A percentile compares a stretch with the other conserved stretches of the same genome.
phyloP scores from a whole-genome alignment of 495 filamentous ascomycete species.

The Venustampulla echinocandica region DNA sequence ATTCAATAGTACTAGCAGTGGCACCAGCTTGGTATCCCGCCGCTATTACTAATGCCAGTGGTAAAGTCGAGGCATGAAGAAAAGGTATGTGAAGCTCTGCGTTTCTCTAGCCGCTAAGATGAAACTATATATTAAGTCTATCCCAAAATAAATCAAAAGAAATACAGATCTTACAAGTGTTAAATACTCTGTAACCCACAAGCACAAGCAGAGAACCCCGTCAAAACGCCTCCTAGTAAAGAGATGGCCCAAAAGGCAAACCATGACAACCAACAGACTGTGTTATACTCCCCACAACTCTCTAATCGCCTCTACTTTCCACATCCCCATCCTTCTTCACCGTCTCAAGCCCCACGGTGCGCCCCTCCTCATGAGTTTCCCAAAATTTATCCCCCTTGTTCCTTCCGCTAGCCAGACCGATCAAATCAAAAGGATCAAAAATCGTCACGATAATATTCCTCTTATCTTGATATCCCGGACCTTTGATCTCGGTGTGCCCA shows the following conservation, averaged over 20 bases:
- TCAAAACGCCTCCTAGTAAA: too few relatives aligned
- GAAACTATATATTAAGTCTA: not conserved
- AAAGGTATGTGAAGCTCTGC: too few relatives aligned
- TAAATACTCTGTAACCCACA: too few relatives aligned
- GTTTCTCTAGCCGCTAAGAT: too few relatives aligned
- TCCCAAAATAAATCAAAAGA: not conserved
- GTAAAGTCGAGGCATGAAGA: too few relatives aligned
- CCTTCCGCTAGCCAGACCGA: slow-evolving; percentile 44
- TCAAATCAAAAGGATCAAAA: slow-evolving; percentile 59
- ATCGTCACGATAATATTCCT: slow-evolving; percentile 45
- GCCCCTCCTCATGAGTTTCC: slow-evolving; percentile 17
- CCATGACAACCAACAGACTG: too few relatives aligned
- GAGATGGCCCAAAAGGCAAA: too few relatives aligned
- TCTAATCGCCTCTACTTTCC: not conserved
- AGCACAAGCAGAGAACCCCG: too few relatives aligned
- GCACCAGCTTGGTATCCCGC: too few relatives aligned
- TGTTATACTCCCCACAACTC: not conserved
- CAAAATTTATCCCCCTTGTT: slow-evolving; percentile 30
- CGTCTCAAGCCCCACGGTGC: not conserved
- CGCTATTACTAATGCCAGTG: too few relatives aligned
- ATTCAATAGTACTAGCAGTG: too few relatives aligned
- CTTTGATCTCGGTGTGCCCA: slow-evolving; percentile 55
- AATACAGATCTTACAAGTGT: too few relatives aligned
- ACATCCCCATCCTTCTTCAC: not conserved
- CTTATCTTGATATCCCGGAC: slow-evolving; percentile 52